Evolutionary conservation across 2,329 filamentous ascomycete species (phyloP).

Genomic region (Scortechinia acanthostroma): DNA sequence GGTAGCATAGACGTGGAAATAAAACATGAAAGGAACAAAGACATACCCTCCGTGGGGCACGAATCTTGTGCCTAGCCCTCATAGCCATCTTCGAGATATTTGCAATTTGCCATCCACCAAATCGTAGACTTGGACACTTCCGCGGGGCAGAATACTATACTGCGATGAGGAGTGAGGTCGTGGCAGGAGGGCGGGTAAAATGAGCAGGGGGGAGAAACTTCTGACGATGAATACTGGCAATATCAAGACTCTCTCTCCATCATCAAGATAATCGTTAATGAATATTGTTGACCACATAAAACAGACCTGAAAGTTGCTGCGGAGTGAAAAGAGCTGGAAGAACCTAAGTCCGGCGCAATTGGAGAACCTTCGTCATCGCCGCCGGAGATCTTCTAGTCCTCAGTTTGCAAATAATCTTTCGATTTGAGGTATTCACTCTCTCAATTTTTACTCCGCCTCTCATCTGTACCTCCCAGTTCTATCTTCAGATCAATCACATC

Average conservation of each 20-base stretch:
- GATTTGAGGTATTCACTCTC: not conserved
- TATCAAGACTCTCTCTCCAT: not conserved
- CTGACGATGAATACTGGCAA: not conserved
- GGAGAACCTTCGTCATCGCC: not conserved
- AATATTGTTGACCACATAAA: not conserved
- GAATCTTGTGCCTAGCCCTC: constrained; percentile 36
- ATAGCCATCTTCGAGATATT: not conserved
- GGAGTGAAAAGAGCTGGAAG: not conserved
- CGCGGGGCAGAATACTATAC: too few relatives aligned
- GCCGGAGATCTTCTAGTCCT: too few relatives aligned
- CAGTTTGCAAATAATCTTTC: too few relatives aligned
- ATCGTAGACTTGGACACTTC: not conserved
- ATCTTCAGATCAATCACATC: too few relatives aligned
- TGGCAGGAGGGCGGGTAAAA: not conserved
- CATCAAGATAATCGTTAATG: not conserved
- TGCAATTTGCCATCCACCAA: too few relatives aligned
- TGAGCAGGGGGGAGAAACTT: not conserved
- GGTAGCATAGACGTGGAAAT: constrained; percentile 5
- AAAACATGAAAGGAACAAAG: not conserved
- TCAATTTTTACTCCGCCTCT: not conserved
- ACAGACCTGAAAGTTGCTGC: not conserved
- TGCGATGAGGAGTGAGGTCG: not conserved
- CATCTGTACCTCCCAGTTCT: not conserved
- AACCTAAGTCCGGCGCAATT: not conserved
- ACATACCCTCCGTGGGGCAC: constrained; percentile 51